Evolutionary conservation across 192 early-diverging fungal species (phyloP).

Genomic region (Dissophora globulifera): DNA sequence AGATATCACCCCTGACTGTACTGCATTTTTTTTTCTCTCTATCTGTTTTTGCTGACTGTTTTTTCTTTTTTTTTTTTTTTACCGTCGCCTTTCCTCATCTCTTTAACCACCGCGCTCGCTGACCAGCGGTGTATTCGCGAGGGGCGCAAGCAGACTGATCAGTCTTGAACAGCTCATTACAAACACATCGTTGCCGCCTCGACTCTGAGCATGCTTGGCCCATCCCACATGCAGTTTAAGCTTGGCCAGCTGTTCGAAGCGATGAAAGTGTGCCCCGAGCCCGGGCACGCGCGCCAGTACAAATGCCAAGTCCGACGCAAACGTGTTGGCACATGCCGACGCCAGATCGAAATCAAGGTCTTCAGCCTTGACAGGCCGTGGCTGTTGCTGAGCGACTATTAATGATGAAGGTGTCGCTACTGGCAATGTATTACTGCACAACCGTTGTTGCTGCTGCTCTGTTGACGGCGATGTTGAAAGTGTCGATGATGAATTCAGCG

Average conservation of each 20-base stretch:
- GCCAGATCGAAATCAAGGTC: slow-evolving; percentile 48
- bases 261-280: slow-evolving; percentile 48
- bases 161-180: slow-evolving; percentile 49
- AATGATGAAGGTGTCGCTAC: too few species aligned
- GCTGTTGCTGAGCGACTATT: slow-evolving; percentile 6
- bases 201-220: slow-evolving; percentile 52
- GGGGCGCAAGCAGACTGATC: slow-evolving; percentile 33
- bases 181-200: slow-evolving; percentile 51
- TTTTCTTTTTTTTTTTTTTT: too few species aligned
- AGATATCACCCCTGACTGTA: too few species aligned
- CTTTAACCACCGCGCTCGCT: slow-evolving; percentile 39
- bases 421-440: too few species aligned
- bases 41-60: too few species aligned
- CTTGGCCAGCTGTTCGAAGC: slow-evolving; percentile 50
- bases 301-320: slow-evolving; percentile 44
- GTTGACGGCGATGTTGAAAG: background rate
- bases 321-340: slow-evolving; percentile 47
- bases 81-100: too few species aligned
- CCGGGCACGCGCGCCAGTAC: slow-evolving; percentile 45
- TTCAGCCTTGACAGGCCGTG: slow-evolving; percentile 14
- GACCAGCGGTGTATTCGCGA: slow-evolving; percentile 47
- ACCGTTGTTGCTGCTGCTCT: background rate
- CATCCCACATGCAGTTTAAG: slow-evolving; percentile 48
- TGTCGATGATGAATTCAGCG: too few species aligned
- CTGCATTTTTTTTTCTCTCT: too few species aligned